Evolutionary conservation across 805 yeast genomes (phyloP), one percentile per base, ranked within the genome.

Genomic region (Candida caryicola): DNA sequence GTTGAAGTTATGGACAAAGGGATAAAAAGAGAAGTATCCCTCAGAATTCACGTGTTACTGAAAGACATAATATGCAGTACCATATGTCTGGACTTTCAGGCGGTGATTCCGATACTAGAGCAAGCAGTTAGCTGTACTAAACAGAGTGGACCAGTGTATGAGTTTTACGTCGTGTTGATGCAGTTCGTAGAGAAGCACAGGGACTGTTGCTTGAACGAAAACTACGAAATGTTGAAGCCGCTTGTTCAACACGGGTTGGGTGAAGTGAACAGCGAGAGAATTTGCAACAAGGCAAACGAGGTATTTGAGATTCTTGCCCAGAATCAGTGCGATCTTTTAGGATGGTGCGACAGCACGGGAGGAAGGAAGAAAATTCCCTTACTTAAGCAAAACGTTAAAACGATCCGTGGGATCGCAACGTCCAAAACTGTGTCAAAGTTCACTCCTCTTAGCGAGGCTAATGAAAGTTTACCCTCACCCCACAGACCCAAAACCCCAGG

Each of bases 211-310:
- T 59, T 66, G 62, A 44, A 31, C 13, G 62, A 60, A 1, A 59
- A 60, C 40, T 40, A 66, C 6, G 33, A 36, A 4, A 62, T 57
- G 8, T 46, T 68, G 23, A 64, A 59, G 37, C 44, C 47, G 1
- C 39, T 64, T 21, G 39, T 67, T 3, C 72, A 66, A 38, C 57
- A 46, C 26, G 73, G 74, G 1, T 37, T 66, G 4, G 57, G 64
- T 62, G 33, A 41, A 6, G 49, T 52, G 29, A 51, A 65, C 42
- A 52, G 55, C 26, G 23, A 30, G 3, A 44, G 41, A 16, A 41
- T 66, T 1, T 36, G 55, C 9, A 35, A 37, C 15, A 52, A 47
- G 21, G 50, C 66, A 4, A 45, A 51, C 21, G 57, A 53, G 18
- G 54, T 60, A 2, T 57, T 48, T 34, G 40, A 37, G 16, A 17